Base-by-base conservation (phyloP, 257 asterid species). In the Fraxinus americana region DNA sequence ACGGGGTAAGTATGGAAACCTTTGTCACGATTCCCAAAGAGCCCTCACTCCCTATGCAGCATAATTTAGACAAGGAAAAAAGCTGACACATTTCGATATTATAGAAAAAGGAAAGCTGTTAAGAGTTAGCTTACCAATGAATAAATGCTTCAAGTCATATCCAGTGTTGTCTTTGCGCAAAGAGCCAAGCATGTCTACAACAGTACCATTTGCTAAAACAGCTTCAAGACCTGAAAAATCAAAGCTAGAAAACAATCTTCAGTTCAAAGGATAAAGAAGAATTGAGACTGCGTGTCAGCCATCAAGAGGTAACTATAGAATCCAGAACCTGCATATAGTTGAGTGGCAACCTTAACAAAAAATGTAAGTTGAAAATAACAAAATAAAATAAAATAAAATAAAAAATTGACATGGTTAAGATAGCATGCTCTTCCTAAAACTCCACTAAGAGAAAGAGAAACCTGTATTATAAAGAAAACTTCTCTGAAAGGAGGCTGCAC, bases 161-260 rank as follows among this genome's bases (percentile, higher is more conserved):
- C 99, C 99, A 23, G 99, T 95, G 83, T 93, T 95, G 87, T 95
- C 99, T 84, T 95, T 95, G 76, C 99, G 91, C 81, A 95, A 84
- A 74, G 96, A 91, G 70, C 98, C 94, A 72, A 95, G 98, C 97
- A 95, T 90, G 83, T 95, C 97, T 82, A 95, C 92, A 84, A 95
- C 97, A 50, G 96, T 93, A 73, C 99, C 99, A 88, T 90, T 88
- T 77, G 99, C 94, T 85, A 93, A 86, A 84, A 93, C 98, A 82
- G 91, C 97, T 89, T 95, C 99, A 83, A 95, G 91, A 83, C 99
- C 99, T 95, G 91, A 79, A 83, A 88, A 77, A 67, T 59, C 66
- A 79, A 70, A 69, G 73, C 70, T 43, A 29, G 65, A 34, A 61
- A 50, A 13, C n/a, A 30, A 52, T 5, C 66, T 45, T 72, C 66